Conservation (phyloP, 2,329 filamentous ascomycete species). For the Fusarium chlamydosporum region DNA sequence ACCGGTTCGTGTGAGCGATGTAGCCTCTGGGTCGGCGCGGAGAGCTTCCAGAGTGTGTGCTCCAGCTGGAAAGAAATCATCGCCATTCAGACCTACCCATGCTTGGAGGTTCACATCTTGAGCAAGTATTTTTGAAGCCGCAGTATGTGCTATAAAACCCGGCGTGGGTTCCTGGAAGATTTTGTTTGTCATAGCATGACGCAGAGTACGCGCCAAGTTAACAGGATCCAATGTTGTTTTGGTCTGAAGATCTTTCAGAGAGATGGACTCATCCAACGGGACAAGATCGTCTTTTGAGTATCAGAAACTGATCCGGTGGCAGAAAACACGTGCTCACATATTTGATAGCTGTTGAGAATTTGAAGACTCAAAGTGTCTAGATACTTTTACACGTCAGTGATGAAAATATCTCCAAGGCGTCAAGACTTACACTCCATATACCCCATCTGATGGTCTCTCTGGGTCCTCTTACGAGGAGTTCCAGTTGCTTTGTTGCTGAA, state of each 20-base stretch:
- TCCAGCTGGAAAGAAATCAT: slow-evolving; percentile 67
- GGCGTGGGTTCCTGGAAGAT: slow-evolving; percentile 68
- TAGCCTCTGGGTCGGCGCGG: slow-evolving; percentile 62
- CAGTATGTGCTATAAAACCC: slow-evolving; percentile 68
- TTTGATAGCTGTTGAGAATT: slow-evolving; percentile 64
- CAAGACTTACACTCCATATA: slow-evolving; percentile 63
- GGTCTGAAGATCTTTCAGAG: slow-evolving; percentile 61
- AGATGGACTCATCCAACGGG: slow-evolving; percentile 62
- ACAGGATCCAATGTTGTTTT: slow-evolving; percentile 63
- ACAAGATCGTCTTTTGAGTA: slow-evolving; percentile 62
- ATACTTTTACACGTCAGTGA: slow-evolving; percentile 56
- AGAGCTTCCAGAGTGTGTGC: slow-evolving; percentile 63
- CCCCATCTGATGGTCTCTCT: slow-evolving; percentile 66
- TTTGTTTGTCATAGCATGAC: slow-evolving; percentile 70
- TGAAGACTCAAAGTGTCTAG: slow-evolving; percentile 66
- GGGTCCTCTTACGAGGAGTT: slow-evolving; percentile 64
- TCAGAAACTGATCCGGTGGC: not conserved
- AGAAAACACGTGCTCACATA: slow-evolving; percentile 57
- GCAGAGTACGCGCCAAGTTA: slow-evolving; percentile 66
- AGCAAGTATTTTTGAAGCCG: slow-evolving; percentile 65
- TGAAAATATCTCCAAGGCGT: not conserved
- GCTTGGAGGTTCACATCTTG: slow-evolving; percentile 64
- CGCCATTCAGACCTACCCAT: slow-evolving; percentile 69
- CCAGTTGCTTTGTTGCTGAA: slow-evolving; percentile 64
- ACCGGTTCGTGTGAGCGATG: slow-evolving; percentile 63